Conservation (phyloP, 2,329 filamentous ascomycete genomes). For the Arthroderma sp. region DNA sequence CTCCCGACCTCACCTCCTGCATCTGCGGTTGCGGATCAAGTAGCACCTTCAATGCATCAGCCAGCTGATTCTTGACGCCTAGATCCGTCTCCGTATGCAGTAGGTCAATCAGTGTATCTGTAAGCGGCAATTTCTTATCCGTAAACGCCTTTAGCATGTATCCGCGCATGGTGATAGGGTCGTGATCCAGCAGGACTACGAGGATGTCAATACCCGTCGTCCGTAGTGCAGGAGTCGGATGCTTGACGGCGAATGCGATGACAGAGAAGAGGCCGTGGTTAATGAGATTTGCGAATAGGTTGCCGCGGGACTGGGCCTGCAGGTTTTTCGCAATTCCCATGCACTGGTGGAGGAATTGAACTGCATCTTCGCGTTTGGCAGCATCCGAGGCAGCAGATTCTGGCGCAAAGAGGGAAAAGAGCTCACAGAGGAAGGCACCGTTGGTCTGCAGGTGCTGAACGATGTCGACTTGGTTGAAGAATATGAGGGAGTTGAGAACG, state of each 20-base stretch:
- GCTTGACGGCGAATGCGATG: slow-evolving; percentile 81
- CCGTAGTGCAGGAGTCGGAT: slow-evolving; percentile 69
- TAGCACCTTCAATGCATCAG: slow-evolving; percentile 87
- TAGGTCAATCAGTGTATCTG: slow-evolving; percentile 84
- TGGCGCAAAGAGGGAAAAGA: slow-evolving; percentile 73
- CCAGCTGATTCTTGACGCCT: slow-evolving; percentile 88
- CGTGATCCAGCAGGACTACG: slow-evolving; percentile 89
- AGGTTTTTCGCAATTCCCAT: slow-evolving; percentile 89
- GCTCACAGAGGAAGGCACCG: slow-evolving; percentile 61
- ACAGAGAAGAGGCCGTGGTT: slow-evolving; percentile 75
- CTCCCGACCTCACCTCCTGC: slow-evolving; percentile 51
- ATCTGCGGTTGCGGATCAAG: slow-evolving; percentile 58
- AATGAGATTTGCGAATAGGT: slow-evolving; percentile 82
- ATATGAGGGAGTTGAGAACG: slow-evolving; percentile 93
- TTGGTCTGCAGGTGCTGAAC: slow-evolving; percentile 88
- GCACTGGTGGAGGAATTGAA: slow-evolving; percentile 93
- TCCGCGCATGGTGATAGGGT: slow-evolving; percentile 82
- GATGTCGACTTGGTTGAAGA: slow-evolving; percentile 98
- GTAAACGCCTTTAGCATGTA: slow-evolving; percentile 87
- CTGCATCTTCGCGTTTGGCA: slow-evolving; percentile 79
- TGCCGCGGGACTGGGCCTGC: slow-evolving; percentile 67
- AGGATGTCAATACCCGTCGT: slow-evolving; percentile 90
- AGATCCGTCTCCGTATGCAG: slow-evolving; percentile 83
- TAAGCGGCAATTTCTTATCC: slow-evolving; percentile 73
- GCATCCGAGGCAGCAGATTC: slow-evolving; percentile 44